A percentile compares a stretch with the other conserved stretches of the same genome.
Evolutionary conservation across 305 asterid genomes (phyloP).

Genomic region (Petunia hybrid): DNA sequence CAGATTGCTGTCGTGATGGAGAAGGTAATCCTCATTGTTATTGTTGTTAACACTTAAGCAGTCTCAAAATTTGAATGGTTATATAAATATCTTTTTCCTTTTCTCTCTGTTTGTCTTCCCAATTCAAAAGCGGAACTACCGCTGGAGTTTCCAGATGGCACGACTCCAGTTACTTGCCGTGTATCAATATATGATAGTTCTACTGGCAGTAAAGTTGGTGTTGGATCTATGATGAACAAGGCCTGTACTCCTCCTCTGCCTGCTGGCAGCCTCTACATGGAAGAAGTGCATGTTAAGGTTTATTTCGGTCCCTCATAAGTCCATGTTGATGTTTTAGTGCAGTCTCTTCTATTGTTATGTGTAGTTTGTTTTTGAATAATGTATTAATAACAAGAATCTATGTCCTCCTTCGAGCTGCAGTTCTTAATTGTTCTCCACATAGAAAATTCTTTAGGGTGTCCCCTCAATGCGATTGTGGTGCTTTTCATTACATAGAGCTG

Average conservation of each 20-base stretch:
- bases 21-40: constrained; percentile 57
- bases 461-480: background rate
- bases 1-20: constrained; percentile 72
- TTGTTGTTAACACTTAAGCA: constrained; percentile 20
- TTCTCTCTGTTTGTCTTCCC: constrained; percentile 29
- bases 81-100: background rate
- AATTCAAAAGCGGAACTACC: constrained; percentile 77
- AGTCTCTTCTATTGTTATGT: constrained; percentile 3
- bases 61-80: constrained; percentile 31
- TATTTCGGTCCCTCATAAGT: constrained; percentile 29
- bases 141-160: constrained; percentile 94
- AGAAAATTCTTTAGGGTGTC: background rate
- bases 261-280: constrained; percentile 92
- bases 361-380: constrained; percentile 24
- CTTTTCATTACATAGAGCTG: constrained; percentile 26
- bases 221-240: constrained; percentile 80
- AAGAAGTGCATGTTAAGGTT: constrained; percentile 90
- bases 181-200: constrained; percentile 84
- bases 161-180: constrained; percentile 95
- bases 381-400: constrained; percentile 18
- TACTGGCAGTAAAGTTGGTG: constrained; percentile 86
- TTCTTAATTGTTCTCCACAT: background rate
- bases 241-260: constrained; percentile 80
- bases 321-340: background rate
- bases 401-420: constrained; percentile 4